Evolutionary conservation across 2,329 filamentous ascomycete genomes (phyloP), one percentile per base, ranked within the genome.

Genomic region (Microcera coccophila): DNA sequence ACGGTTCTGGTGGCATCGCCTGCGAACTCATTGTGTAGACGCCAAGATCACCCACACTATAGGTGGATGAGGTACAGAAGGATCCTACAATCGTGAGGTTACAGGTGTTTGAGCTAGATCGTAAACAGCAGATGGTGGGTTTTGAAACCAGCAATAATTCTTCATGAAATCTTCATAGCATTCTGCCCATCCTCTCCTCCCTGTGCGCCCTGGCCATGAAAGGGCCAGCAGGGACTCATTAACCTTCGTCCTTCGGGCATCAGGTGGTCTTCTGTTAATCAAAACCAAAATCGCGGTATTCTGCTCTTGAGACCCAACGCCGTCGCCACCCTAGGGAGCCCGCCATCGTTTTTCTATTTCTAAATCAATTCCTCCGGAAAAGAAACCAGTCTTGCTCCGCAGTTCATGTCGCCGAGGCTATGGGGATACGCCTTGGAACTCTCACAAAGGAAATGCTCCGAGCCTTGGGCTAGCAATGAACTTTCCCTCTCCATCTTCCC

Each of bases 391-490:
- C 32, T 39, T 31, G 32, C 32, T 40, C 26, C 36, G 32, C n/a
- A 32, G 26, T 18, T 34, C 34, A 35, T 21, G 29, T 38, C 16
- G 20, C 28, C 42, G 20, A 38, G 18, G 21, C 38, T 38, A 8
- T 39, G 17, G 16, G 24, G 24, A 36, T 42, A 34, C 35, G 44
- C 37, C 32, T 43, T 38, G 35, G 38, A 22, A 21, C 20, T 41
- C 35, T 41, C 34, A 47, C 46, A 53, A 45, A 51, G 51, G 36
- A 58, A 54, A 41, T 41, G 42, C 39, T 52, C 47, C 14, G 42
- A 35, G 36, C 47, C 42, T 42, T 45, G 18, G 36, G 36, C 42
- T 17, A 31, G 32, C 39, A 42, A 38, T 37, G 36, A 35, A 44
- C 17, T 21, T 49, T 45, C 44, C 28, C 34, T 31, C 16, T 53